phyloP scores from a whole-genome alignment of 2,329 filamentous ascomycete genomes.

The Monilinia vaccinii-corymbosi region DNA sequence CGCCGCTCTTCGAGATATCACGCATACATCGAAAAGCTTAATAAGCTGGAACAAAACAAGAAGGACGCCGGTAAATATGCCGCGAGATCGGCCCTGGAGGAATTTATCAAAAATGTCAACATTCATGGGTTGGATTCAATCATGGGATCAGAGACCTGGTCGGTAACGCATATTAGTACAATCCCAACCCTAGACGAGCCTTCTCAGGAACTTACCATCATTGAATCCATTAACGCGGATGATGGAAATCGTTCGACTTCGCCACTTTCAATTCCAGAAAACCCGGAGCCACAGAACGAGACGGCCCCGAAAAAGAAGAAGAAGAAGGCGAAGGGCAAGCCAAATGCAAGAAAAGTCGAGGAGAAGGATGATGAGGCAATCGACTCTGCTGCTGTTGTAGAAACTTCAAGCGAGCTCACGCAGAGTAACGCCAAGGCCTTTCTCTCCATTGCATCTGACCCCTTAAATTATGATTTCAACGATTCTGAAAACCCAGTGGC shows the following conservation, averaged over 20 bases:
- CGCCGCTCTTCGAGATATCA: not conserved
- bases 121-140: not conserved
- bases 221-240: not conserved
- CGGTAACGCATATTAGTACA: not conserved
- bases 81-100: not conserved
- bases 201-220: not conserved
- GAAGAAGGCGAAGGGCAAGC: not conserved
- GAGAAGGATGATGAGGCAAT: not conserved
- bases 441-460: constrained; percentile 1
- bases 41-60: not conserved
- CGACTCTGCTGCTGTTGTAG: not conserved
- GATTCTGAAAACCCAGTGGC: not conserved
- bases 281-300: not conserved
- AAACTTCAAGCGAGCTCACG: not conserved
- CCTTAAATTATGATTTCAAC: constrained; percentile 1
- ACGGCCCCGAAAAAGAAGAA: not conserved
- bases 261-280: not conserved
- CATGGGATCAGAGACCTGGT: not conserved
- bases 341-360: not conserved
- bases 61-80: not conserved
- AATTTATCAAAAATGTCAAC: not conserved
- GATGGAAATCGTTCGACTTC: not conserved
- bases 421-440: not conserved
- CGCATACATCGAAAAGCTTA: not conserved
- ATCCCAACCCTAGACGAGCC: not conserved